Conservation (phyloP, 768 basidiomycete species). For the Nevesoporus exiguus region DNA sequence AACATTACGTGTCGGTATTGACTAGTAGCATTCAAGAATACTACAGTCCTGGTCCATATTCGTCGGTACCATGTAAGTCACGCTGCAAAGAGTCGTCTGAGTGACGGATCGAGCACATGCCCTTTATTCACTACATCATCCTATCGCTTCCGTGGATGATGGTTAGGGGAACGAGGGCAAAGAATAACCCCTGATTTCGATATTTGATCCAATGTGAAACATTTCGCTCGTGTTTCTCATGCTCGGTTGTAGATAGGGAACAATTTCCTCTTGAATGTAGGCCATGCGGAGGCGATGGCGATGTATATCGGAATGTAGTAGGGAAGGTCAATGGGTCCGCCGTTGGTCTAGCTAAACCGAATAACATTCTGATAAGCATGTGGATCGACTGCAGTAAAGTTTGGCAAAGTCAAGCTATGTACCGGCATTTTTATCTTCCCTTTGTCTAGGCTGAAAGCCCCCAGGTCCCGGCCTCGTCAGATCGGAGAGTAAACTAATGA, state of each 20-base stretch:
- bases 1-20: constrained; percentile 7
- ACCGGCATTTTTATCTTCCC: neutral
- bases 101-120: constrained; percentile 32
- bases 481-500: constrained; percentile 8
- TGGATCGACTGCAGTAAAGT: too few species aligned
- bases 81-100: neutral
- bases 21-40: constrained; percentile 19
- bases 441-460: neutral
- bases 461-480: neutral
- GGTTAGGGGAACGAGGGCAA: constrained; percentile 85
- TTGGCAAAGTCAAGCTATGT: neutral
- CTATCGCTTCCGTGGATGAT: constrained; percentile 43
- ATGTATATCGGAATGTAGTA: neutral
- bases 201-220: constrained; percentile 19
- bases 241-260: constrained; percentile 19
- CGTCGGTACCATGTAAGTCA: constrained; percentile 7
- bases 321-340: neutral
- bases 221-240: constrained; percentile 11
- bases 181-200: constrained; percentile 40
- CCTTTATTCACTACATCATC: constrained; percentile 76
- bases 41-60: constrained; percentile 18
- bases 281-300: neutral
- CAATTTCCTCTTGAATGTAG: constrained; percentile 11
- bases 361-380: too few species aligned
- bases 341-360: neutral